A percentile compares a stretch with the other conserved stretches of the same genome.
phyloP scores from a whole-genome alignment of 305 asterid species.

The Rubia peregrina region DNA sequence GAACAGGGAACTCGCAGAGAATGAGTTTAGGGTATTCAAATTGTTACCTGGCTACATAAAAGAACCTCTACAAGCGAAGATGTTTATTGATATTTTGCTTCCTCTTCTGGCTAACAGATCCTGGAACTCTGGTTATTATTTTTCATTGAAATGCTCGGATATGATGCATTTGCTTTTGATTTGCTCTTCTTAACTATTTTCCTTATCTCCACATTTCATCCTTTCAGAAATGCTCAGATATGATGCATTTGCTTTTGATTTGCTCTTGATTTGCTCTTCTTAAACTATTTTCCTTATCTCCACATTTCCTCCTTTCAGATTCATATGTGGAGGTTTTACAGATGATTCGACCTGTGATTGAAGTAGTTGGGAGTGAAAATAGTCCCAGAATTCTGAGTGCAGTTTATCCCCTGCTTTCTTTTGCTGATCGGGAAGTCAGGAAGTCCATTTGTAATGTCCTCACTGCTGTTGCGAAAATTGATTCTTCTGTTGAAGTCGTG shows the following conservation, averaged over 20 bases:
- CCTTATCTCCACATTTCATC: no score
- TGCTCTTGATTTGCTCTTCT: conserved; percentile 7
- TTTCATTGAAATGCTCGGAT: conserved; percentile 4
- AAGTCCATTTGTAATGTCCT: conserved; percentile 69
- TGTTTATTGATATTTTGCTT: conserved; percentile 71
- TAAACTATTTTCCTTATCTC: conserved; percentile 1
- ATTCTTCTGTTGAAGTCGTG: conserved; percentile 52
- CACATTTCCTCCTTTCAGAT: conserved; percentile 43
- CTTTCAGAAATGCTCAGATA: not conserved
- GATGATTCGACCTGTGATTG: conserved; percentile 48
- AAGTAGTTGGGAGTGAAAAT: conserved; percentile 43
- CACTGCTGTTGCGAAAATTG: conserved; percentile 58
- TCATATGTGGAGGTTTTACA: conserved; percentile 43
- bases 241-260: conserved; percentile 9
- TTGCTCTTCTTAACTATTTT: no score
- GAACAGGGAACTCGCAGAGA: conserved; percentile 51
- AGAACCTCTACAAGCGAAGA: conserved; percentile 54
- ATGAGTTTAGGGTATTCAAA: conserved; percentile 63
- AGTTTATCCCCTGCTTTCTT: conserved; percentile 63
- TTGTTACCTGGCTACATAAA: conserved; percentile 57
- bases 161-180: conserved; percentile 5
- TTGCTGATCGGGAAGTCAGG: conserved; percentile 53
- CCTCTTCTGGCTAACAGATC: conserved; percentile 60
- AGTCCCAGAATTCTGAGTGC: conserved; percentile 51
- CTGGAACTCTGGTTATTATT: conserved; percentile 45